A percentile compares a stretch with the other conserved stretches of the same genome.
Conservation (phyloP, 179 eudicot species). For the Beta macrorhiza region DNA sequence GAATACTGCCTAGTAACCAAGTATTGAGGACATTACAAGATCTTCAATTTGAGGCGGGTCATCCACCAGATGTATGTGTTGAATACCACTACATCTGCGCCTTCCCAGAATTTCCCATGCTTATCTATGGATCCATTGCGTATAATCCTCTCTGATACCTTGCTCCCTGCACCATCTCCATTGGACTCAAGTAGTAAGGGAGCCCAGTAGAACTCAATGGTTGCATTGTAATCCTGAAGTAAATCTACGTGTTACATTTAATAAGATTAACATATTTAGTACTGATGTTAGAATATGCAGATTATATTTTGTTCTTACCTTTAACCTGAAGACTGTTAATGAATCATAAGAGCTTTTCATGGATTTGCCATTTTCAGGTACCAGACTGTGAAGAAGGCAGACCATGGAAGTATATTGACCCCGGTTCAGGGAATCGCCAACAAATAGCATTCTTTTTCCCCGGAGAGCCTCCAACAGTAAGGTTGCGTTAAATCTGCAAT, state of each 20-base stretch:
- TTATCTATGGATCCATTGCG: slow-evolving; percentile 66
- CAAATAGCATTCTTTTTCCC: slow-evolving; percentile 77
- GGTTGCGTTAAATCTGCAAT: slow-evolving; percentile 73
- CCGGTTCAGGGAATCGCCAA: slow-evolving; percentile 82
- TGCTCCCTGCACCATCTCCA: slow-evolving; percentile 55
- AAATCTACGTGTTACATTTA: not conserved
- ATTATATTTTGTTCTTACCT: slow-evolving; percentile 39
- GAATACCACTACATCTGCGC: slow-evolving; percentile 79
- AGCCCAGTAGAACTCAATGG: slow-evolving; percentile 93
- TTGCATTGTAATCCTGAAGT: slow-evolving; percentile 77
- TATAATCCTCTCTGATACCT: slow-evolving; percentile 61
- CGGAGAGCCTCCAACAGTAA: slow-evolving; percentile 74
- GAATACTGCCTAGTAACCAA: not conserved
- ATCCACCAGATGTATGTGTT: slow-evolving; percentile 98
- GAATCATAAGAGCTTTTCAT: slow-evolving; percentile 61
- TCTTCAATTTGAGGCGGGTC: slow-evolving; percentile 68
- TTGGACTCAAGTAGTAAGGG: slow-evolving; percentile 90
- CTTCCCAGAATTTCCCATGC: slow-evolving; percentile 85
- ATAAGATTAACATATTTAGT: not conserved
- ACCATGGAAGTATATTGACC: slow-evolving; percentile 80
- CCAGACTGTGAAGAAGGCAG: slow-evolving; percentile 68
- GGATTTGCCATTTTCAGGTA: slow-evolving; percentile 61
- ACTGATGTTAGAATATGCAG: not conserved
- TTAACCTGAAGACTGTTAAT: slow-evolving; percentile 57
- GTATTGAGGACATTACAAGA: slow-evolving; percentile 47